Evolutionary conservation across 176 grass and related monocot genomes (phyloP), one percentile per base, ranked within the genome.

Genomic region (Pharus latifolius): DNA sequence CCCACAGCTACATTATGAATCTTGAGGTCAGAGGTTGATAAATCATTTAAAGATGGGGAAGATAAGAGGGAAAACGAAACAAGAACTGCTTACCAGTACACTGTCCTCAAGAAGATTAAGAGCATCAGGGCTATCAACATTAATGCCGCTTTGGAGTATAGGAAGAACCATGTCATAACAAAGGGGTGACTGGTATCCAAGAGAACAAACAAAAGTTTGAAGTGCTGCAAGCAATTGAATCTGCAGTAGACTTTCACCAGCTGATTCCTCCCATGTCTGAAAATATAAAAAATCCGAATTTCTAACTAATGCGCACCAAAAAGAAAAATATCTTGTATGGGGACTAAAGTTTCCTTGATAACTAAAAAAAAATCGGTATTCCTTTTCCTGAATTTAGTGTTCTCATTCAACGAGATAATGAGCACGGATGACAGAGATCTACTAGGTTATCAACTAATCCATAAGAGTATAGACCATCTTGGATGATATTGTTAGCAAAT

Each of bases 101-200:
- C 89, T 89, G 65, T 94, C 95, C 82, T 99, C 95, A 1, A 99
- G 95, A 78, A 99, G 95, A 83, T 98, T 98, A 81, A 98, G 95
- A 81, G 95, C 82, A 86, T 98, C 95, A 52, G 95, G 90, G 58
- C 75, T 91, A 37, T 98, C 87, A 57, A 86, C 57, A 81, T 98
- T 86, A 50, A 94, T 88, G 64, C 90, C 90, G 75, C 75, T 91
- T 79, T 79, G 90, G 32, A 99, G 69, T 78, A 94, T 88, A 44
- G 90, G 95, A 44, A 99, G 83, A 79, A 99, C 81, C 87, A 91
- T 81, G 68, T 79, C 79, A 82, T 88, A 99, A 81, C 90, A 94
- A 78, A 84, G 70, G 41, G 84, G 79, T 19, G 82, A 93, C 59
- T 99, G 95, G 57, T 83, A 86, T 75, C 95, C 87, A 60, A 99